Percentiles rank a stretch among this genome's conserved stretches.
Evolutionary conservation across 2,329 filamentous ascomycete genomes (phyloP).

Genomic region (Metarhizium robertsii): DNA sequence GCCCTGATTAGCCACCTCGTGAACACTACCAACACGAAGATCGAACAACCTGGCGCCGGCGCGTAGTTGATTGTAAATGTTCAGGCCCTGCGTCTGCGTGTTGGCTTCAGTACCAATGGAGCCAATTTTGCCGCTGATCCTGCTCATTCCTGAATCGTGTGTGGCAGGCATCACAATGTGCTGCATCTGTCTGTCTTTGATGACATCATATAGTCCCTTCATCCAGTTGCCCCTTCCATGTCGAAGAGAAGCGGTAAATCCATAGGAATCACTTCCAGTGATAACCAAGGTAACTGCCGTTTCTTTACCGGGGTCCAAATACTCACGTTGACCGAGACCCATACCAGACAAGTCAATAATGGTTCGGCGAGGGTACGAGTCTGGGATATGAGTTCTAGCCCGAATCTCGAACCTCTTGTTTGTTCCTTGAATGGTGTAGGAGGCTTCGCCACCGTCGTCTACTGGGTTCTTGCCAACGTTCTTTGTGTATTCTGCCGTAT

Average conservation of each 20-base stretch:
- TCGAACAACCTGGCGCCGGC: slow-evolving; percentile 39
- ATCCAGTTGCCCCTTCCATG: slow-evolving; percentile 23
- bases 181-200: slow-evolving; percentile 29
- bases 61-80: slow-evolving; percentile 34
- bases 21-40: slow-evolving; percentile 28
- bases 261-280: slow-evolving; percentile 22
- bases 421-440: slow-evolving; percentile 20
- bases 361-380: slow-evolving; percentile 15
- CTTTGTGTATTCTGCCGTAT: slow-evolving; percentile 17
- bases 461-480: slow-evolving; percentile 8
- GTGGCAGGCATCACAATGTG: slow-evolving; percentile 38
- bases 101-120: slow-evolving; percentile 28
- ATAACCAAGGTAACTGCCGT: slow-evolving; percentile 23
- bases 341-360: slow-evolving; percentile 21
- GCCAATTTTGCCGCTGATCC: slow-evolving; percentile 23
- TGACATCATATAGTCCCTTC: slow-evolving; percentile 20
- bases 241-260: slow-evolving; percentile 20
- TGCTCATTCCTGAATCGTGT: slow-evolving; percentile 40
- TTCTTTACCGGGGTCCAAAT: slow-evolving; percentile 20
- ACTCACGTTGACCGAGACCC: slow-evolving; percentile 23
- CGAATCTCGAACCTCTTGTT: slow-evolving; percentile 20
- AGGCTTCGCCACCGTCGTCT: slow-evolving; percentile 22
- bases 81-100: slow-evolving; percentile 34
- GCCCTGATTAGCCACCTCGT: slow-evolving; percentile 8
- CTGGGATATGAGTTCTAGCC: slow-evolving; percentile 19